These are phyloP conservation scores for Alternaria ethzedia DNA, from an alignment of 2,329 filamentous ascomycete species.

Conservation along the genomic window DNA sequence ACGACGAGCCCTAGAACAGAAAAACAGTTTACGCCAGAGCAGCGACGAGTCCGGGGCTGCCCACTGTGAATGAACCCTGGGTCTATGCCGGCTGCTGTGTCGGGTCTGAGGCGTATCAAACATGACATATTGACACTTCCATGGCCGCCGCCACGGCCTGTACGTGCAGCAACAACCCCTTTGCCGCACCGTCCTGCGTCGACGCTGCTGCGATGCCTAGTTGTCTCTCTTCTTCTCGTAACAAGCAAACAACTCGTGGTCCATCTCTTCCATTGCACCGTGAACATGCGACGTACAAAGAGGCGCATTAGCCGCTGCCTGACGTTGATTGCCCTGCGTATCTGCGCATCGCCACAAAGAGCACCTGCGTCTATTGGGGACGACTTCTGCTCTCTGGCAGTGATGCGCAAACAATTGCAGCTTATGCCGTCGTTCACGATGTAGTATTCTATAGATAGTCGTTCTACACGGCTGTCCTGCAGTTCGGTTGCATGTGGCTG, in stretches of 20 bases:
- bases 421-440: neutral
- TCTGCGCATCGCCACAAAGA: neutral
- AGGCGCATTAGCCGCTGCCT: constrained; percentile 26
- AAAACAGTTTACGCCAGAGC: constrained; percentile 41
- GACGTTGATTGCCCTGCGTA: constrained; percentile 13
- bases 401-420: neutral
- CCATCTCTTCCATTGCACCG: constrained; percentile 18
- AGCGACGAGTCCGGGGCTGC: constrained; percentile 22
- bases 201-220: neutral
- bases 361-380: neutral
- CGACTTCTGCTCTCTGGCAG: neutral
- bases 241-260: neutral
- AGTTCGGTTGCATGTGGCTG: constrained; percentile 21
- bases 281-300: constrained; percentile 19
- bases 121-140: constrained; percentile 4
- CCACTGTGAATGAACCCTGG: constrained; percentile 19
- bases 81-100: constrained; percentile 17
- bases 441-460: constrained; percentile 4
- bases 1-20: constrained; percentile 38
- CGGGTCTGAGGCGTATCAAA: constrained; percentile 15
- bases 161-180: neutral
- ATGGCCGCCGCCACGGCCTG: neutral
- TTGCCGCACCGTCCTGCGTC: neutral
- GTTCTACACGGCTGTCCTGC: constrained; percentile 15
- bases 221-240: neutral